These are phyloP conservation scores for Medicago ruthenica DNA, from an alignment of 306 rosid species.

Conservation along the genomic window DNA sequence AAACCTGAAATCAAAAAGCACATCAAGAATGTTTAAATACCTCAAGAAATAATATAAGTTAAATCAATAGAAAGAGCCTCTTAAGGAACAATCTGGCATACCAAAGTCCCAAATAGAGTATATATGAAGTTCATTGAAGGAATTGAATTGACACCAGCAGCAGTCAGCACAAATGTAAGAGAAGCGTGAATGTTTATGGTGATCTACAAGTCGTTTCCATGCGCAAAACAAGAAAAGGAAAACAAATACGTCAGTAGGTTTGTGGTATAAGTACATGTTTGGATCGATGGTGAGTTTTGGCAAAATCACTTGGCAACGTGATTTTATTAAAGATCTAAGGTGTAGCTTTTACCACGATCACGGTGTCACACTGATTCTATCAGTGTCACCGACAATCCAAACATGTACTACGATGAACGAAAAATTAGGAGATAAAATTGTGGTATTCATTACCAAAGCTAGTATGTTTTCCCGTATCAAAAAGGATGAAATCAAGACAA, in stretches of 20 bases:
- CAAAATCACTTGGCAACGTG: not conserved
- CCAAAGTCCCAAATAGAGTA: constrained; percentile 72
- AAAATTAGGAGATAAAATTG: not conserved
- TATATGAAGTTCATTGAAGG: constrained; percentile 85
- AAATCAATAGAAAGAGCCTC: not conserved
- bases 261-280: not conserved
- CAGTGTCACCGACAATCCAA: not conserved
- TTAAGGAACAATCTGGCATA: constrained; percentile 42
- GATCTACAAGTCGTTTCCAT: constrained; percentile 61
- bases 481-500: constrained; percentile 82
- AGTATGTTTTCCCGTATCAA: constrained; percentile 92
- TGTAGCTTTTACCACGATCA: not conserved
- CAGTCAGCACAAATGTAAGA: constrained; percentile 80
- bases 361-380: not conserved
- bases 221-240: constrained; percentile 24
- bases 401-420: constrained; percentile 8
- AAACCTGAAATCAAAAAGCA: constrained; percentile 55
- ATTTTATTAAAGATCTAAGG: not conserved
- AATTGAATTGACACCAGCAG: constrained; percentile 66
- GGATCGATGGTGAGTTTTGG: not conserved
- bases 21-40: constrained; percentile 28
- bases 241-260: not conserved
- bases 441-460: constrained; percentile 69
- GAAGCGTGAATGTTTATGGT: constrained; percentile 96
- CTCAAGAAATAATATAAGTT: not conserved